Evolutionary conservation across 768 basidiomycete genomes (phyloP).

Genomic region (Lanmaoa rubissima): DNA sequence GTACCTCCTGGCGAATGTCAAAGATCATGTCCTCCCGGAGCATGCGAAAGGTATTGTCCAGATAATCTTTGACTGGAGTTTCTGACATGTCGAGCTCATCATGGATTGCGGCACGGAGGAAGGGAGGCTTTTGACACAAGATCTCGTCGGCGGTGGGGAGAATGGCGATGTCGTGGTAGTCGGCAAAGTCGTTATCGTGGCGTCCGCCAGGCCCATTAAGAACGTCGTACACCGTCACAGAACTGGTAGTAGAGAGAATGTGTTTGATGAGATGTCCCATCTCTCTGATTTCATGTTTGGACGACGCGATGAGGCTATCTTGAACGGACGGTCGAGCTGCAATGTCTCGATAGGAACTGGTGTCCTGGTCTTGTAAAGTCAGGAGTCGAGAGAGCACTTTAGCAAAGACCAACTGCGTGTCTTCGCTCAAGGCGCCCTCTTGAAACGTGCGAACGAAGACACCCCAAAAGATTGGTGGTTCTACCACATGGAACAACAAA

Average conservation of each 20-base stretch:
- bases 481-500: conserved; percentile 42
- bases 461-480: conserved; percentile 53
- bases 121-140: conserved; percentile 42
- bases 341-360: conserved; percentile 38
- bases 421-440: conserved; percentile 29
- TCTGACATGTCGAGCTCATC: conserved; percentile 18
- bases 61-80: conserved; percentile 40
- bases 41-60: conserved; percentile 66
- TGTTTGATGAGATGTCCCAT: conserved; percentile 42
- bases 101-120: conserved; percentile 41
- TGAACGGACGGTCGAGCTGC: conserved; percentile 32
- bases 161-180: conserved; percentile 57
- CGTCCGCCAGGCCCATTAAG: conserved; percentile 52
- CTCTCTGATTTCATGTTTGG: conserved; percentile 25
- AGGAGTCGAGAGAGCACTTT: conserved; percentile 50
- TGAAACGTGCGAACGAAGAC: conserved; percentile 35
- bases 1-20: conserved; percentile 54
- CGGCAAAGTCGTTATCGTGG: conserved; percentile 64
- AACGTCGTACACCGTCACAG: conserved; percentile 15
- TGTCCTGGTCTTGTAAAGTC: conserved; percentile 33
- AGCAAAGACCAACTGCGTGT: conserved; percentile 41
- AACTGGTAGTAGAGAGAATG: conserved; percentile 26
- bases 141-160: conserved; percentile 64
- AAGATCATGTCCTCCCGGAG: conserved; percentile 63
- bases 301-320: conserved; percentile 23